These are phyloP conservation scores for Acacia acuminata DNA, from an alignment of 306 rosid genomes.

Conservation along the genomic window DNA sequence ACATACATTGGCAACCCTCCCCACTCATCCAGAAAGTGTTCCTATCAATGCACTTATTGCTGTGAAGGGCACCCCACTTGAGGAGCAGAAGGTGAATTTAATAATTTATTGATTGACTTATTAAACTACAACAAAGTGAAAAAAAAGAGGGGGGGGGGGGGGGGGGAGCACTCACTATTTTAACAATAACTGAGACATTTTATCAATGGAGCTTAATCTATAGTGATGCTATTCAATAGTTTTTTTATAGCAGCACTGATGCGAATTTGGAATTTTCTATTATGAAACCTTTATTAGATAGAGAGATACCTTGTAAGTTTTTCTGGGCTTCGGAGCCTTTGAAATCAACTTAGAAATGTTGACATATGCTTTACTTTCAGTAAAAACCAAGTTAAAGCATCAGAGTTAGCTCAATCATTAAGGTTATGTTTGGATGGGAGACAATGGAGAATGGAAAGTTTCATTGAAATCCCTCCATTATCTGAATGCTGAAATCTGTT, in stretches of 20 bases:
- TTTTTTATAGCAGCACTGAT: neutral
- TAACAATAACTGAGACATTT: constrained; percentile 2
- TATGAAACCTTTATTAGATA: constrained; percentile 16
- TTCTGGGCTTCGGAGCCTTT: neutral
- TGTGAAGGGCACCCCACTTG: constrained; percentile 94
- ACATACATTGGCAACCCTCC: constrained; percentile 93
- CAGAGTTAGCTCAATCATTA: neutral
- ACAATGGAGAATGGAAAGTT: neutral
- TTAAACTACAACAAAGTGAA: neutral
- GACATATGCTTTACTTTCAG: neutral
- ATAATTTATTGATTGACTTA: constrained; percentile 1
- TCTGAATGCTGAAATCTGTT: neutral
- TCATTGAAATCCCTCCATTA: neutral
- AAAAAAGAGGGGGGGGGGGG: no score
- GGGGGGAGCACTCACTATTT: neutral
- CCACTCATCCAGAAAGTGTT: constrained; percentile 96
- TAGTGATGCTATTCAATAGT: neutral
- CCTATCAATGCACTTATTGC: constrained; percentile 91
- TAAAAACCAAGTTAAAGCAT: neutral
- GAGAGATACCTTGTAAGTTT: neutral
- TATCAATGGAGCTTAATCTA: constrained; percentile 10
- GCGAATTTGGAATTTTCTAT: neutral
- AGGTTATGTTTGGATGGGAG: neutral
- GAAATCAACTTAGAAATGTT: neutral
- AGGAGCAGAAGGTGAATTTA: constrained; percentile 76